A percentile compares a stretch with the other conserved stretches of the same genome.
These are phyloP conservation scores for Verticillium nonalfalfae DNA, from an alignment of 2,329 filamentous ascomycete species.

Conservation along the genomic window DNA sequence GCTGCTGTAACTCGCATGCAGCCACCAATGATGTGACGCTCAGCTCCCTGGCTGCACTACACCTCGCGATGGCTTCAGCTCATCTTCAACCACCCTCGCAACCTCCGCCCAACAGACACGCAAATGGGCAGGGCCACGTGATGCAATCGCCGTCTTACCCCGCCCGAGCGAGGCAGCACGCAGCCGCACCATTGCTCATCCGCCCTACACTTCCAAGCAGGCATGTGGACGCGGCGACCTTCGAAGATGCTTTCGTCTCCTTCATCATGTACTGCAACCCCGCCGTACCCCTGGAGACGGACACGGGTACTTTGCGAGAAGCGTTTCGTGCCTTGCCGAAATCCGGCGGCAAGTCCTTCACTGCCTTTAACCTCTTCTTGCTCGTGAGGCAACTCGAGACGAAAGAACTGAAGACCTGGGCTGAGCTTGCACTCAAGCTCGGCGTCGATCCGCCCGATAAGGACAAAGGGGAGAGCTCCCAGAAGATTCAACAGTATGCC, in stretches of 20 bases:
- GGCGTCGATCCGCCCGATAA: conserved; percentile 80
- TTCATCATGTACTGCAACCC: conserved; percentile 94
- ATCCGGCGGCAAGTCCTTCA: conserved; percentile 83
- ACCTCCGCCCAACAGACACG: neutral
- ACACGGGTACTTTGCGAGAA: conserved; percentile 65
- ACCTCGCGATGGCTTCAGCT: neutral
- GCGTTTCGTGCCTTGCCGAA: conserved; percentile 75
- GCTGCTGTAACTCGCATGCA: neutral
- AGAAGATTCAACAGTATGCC: conserved; percentile 93
- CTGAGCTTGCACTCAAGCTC: conserved; percentile 77
- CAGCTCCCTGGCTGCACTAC: neutral
- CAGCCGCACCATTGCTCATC: neutral
- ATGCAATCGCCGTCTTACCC: neutral
- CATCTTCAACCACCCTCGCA: neutral
- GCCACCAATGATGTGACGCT: neutral
- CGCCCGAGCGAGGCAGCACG: neutral
- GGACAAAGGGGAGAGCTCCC: conserved; percentile 79
- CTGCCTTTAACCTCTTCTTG: conserved; percentile 68
- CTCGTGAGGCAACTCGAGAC: conserved; percentile 72
- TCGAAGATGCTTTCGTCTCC: conserved; percentile 75
- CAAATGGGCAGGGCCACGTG: neutral
- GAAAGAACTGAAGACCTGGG: conserved; percentile 90
- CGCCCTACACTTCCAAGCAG: conserved; percentile 51
- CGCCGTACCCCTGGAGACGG: conserved; percentile 60
- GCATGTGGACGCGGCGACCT: conserved; percentile 60